These are phyloP conservation scores for Tulasnella sp. DNA, from an alignment of 768 basidiomycete genomes.

Conservation along the genomic window DNA sequence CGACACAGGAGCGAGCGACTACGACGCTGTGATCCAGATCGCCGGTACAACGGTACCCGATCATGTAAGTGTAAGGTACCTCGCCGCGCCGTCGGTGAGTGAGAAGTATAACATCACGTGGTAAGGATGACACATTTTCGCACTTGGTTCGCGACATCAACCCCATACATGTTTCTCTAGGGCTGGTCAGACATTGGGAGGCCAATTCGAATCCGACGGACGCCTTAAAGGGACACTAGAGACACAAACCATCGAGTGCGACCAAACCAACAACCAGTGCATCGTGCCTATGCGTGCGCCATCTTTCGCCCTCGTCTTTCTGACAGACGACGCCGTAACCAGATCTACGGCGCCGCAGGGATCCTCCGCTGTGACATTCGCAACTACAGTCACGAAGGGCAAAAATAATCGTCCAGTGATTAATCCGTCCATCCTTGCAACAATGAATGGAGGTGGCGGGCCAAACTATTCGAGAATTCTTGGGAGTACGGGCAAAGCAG, in stretches of 20 bases:
- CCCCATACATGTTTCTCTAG: not conserved
- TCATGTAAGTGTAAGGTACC: not conserved
- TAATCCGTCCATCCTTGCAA: not conserved
- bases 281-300: not conserved
- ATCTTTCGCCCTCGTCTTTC: conserved; percentile 16
- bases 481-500: no score
- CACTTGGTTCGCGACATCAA: not conserved
- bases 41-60: no score
- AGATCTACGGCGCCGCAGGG: not conserved
- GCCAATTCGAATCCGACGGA: conserved; percentile 13
- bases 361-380: conserved; percentile 1
- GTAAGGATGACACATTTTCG: not conserved
- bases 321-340: conserved; percentile 4
- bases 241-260: conserved; percentile 14
- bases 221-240: not conserved
- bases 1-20: no score
- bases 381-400: not conserved
- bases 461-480: no score
- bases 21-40: no score
- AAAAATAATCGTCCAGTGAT: not conserved
- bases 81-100: not conserved
- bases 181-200: conserved; percentile 16
- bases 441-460: conserved; percentile 8
- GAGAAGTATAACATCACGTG: conserved; percentile 17
- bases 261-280: not conserved